Base-by-base conservation (phyloP, 345 rosid genomes). In the Citrus inodora region DNA sequence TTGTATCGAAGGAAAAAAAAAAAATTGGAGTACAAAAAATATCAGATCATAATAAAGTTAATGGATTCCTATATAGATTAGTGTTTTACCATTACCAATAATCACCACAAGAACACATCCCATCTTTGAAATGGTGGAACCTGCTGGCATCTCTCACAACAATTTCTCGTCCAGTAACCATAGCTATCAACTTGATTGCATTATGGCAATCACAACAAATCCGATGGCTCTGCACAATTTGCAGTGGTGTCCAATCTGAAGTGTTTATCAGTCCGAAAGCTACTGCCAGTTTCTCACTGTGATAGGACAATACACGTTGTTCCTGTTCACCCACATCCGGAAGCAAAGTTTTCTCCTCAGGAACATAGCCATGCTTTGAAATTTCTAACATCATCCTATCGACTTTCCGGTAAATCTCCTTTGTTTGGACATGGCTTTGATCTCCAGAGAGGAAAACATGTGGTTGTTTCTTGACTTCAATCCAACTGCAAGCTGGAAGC, bases 101-200 rank as follows among this genome's bases (percentile, higher is more conserved):
- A 78, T 88, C 97, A 76, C 95, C 93, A 77, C 98, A 95, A 77
- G 97, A 93, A 86, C 98, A 95, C 38, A 75, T 78, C 19, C 98
- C 97, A 67, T 89, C 80, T 83, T 85, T 87, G 77, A 95, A 92
- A 85, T 90, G 93, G 78, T 91, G 98, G 67, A 95, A 95, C 81
- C 98, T 86, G 75, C 93, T 86, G 22, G 87, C 90, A 80, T 93
- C 98, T 79, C 91, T 95, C 65, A 93, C 87, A 6, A 91, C 92
- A 10, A 95, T 91, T 73, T 90, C 89, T 79, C 97, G 80, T 62
- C 70, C 75, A 1, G 91, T 85, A 78, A 87, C 83, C 87, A 78
- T 74, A 65, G 92, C 77, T 78, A 93, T 84, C 71, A 89, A 75
- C 89, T 93, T 92, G 37, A 91, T 81, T n/a, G 92, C 94, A 11